Evolutionary conservation across 106 monocot species (phyloP), one percentile per base, ranked within the genome.

Genomic region (Platanthera guangdongensis): DNA sequence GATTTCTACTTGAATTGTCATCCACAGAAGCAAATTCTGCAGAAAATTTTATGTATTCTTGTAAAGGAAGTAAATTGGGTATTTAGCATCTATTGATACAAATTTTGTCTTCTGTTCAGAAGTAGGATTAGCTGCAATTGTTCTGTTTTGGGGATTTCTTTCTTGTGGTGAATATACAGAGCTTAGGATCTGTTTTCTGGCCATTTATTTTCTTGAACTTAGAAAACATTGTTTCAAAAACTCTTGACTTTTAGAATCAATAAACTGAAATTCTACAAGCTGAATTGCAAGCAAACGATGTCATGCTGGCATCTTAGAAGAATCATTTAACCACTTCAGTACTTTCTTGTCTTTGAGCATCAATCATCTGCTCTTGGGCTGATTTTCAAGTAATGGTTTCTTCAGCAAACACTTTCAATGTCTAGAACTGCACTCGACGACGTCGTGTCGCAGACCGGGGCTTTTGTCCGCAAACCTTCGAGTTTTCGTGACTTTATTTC

Each of bases 401-500:
- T 49, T 72, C n/a, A 74, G 53, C 19, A 30, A 19, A 11, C 53
- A 50, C 25, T 53, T 77, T 72, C 78, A 71, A 93, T 93, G 93
- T 87, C 87, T 77, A 77, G 74, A 57, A 81, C 89, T 60, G 80
- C 87, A 18, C 78, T 88, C 3, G 92, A 89, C 55, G 89, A 90
- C 71, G 78, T 86, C 71, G 80, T 86, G 78, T 76, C 88, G 39
- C 75, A 77, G 57, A 54, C 86, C 48, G 94, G 94, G 49, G 88
- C 94, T 28, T 94, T 90, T 69, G 81, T 78, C 47, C 82, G 88
- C 54, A 76, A 86, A 12, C 77, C 93, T 11, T 88, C 93, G 51
- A 84, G 81, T 15, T 93, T 93, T 54, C 86, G 90, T 13, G 81
- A 85, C 78, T 84, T 85, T 18, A 84, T 94, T 53, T 91, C 91